phyloP scores from a whole-genome alignment of 805 yeast species.

The Tanozyma kutaoensis region DNA sequence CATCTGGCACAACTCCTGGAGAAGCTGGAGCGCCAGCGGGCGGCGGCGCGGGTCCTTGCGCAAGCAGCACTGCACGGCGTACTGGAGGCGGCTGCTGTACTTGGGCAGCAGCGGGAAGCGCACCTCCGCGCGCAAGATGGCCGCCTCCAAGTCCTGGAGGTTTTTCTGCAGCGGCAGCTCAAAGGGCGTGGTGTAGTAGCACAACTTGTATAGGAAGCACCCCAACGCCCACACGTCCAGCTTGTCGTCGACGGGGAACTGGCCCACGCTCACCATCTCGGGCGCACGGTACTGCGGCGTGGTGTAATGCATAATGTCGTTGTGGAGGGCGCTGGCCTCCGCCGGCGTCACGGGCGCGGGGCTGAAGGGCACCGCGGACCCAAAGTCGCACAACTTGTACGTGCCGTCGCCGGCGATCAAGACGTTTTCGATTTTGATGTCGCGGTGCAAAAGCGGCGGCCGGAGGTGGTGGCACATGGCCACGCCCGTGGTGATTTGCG shows the following conservation, averaged over 20 bases:
- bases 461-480: constrained; percentile 62
- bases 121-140: constrained; percentile 42
- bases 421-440: constrained; percentile 74
- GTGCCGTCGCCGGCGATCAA: constrained; percentile 43
- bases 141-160: constrained; percentile 35
- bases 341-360: constrained; percentile 50
- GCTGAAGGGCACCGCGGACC: constrained; percentile 56
- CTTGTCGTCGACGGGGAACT: constrained; percentile 65
- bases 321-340: constrained; percentile 45
- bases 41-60: constrained; percentile 56
- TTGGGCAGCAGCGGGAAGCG: constrained; percentile 24
- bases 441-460: constrained; percentile 68
- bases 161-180: constrained; percentile 33
- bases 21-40: constrained; percentile 60
- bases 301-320: constrained; percentile 65
- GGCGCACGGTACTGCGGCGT: constrained; percentile 82
- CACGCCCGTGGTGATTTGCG: constrained; percentile 59
- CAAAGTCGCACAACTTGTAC: constrained; percentile 72
- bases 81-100: constrained; percentile 50
- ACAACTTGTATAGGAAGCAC: constrained; percentile 59
- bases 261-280: constrained; percentile 66
- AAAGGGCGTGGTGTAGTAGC: constrained; percentile 77
- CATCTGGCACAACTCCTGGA: constrained; percentile 56
- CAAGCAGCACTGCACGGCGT: constrained; percentile 47
- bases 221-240: constrained; percentile 84